Evolutionary conservation across 2,329 filamentous ascomycete genomes (phyloP), one percentile per base, ranked within the genome.

Genomic region (Aspergillus novoparasiticus): DNA sequence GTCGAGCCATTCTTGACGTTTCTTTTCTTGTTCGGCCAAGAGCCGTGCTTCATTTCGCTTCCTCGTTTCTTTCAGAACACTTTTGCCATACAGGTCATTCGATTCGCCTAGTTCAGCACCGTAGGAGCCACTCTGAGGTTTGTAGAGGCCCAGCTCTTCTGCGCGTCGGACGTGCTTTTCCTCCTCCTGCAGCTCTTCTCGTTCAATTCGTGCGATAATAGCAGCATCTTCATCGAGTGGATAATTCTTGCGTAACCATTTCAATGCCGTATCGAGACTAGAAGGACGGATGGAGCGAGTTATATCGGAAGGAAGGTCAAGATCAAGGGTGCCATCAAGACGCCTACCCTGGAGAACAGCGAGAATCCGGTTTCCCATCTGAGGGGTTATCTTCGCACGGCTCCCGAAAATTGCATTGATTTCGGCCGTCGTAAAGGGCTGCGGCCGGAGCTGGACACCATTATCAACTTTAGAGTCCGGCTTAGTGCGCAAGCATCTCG

Each of bases 1-100:
- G 11, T 78, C 73, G 32, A 86, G 79, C 84, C 85, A 87, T 60
- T 80, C 75, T 53, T 79, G 80, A 46, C 83, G 83, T 68, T 84
- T 80, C 48, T 73, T 69, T 65, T 82, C 78, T 72, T 86, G 81
- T 62, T 83, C 76, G 11, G 76, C 71, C 58, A 78, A 64, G 8
- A 77, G 64, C n/a, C 73, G 70, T 41, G 75, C 76, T 59, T 81
- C 78, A 61, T 82, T 82, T 54, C 71, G 60, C 57, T 78, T 72
- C 16, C 79, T 74, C 28, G 76, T 71, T 57, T 79, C 73, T 58
- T 80, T 72, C 21, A 82, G 62, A 23, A 80, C 73, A 71, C 80
- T 81, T 58, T 73, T 75, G 5, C 80, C 80, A 43, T 77, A 81
- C 2, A 78, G 73, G 58, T 80, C 78, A 26, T 77, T 73, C n/a